phyloP scores from a whole-genome alignment of 164 flowering plant genomes.

The Aristolochia contorta region DNA sequence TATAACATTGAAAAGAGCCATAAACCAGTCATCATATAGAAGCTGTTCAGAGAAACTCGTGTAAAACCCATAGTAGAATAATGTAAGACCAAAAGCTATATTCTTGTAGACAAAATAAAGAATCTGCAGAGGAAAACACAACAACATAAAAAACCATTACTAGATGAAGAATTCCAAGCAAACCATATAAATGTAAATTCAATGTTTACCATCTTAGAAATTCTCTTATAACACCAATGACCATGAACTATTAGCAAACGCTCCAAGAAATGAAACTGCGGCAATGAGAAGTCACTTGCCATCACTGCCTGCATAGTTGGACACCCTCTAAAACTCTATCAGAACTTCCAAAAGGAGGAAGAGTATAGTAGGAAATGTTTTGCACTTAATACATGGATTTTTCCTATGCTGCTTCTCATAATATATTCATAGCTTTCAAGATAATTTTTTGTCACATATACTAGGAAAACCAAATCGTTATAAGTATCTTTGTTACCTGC shows the following conservation, averaged over 20 bases:
- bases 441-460: not conserved
- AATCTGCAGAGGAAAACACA: constrained; percentile 24
- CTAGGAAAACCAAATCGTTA: not conserved
- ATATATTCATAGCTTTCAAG: not conserved
- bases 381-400: not conserved
- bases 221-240: constrained; percentile 69
- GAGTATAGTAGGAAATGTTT: not conserved
- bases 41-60: constrained; percentile 40
- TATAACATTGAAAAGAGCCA: constrained; percentile 47
- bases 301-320: constrained; percentile 45
- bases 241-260: constrained; percentile 58
- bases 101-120: constrained; percentile 59
- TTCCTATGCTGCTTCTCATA: not conserved
- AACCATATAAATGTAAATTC: not conserved
- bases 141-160: not conserved
- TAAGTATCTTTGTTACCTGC: constrained; percentile 31
- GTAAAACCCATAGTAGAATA: constrained; percentile 44
- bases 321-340: not conserved
- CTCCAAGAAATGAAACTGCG: constrained; percentile 48
- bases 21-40: constrained; percentile 52
- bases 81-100: constrained; percentile 51
- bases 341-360: not conserved
- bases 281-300: constrained; percentile 60
- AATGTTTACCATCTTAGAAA: constrained; percentile 40
- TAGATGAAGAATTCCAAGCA: not conserved